Conservation (phyloP, 2,329 filamentous ascomycete species). For the Penicillium fuscoglaucum region DNA sequence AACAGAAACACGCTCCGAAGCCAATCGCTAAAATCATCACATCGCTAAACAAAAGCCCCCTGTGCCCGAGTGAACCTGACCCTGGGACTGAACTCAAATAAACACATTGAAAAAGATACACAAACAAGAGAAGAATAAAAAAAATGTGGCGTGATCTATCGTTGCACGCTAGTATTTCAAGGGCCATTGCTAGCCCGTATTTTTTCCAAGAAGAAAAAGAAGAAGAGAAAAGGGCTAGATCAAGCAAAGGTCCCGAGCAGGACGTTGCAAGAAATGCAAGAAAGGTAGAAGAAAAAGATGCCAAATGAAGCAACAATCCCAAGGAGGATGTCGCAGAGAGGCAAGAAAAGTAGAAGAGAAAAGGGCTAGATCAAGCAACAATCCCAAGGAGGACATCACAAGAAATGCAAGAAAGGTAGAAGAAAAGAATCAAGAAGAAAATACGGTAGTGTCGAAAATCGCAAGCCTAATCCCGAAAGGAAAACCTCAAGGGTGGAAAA, state of each 20-base stretch:
- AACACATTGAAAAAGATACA: conserved; percentile 7
- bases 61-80: conserved; percentile 4
- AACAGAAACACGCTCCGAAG: conserved; percentile 17
- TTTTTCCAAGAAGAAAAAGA: conserved; percentile 5
- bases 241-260: not conserved
- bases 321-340: not conserved
- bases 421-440: not conserved
- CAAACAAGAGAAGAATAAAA: conserved; percentile 6
- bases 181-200: conserved; percentile 16
- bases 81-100: conserved; percentile 2
- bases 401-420: conserved; percentile 6
- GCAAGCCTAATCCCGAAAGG: not conserved
- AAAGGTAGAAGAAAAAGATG: not conserved
- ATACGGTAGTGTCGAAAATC: conserved; percentile 1
- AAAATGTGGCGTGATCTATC: conserved; percentile 19
- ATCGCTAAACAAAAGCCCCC: conserved; percentile 6
- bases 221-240: no score
- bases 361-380: not conserved
- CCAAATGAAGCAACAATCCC: not conserved
- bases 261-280: not conserved
- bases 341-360: conserved; percentile 3
- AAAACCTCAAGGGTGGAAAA: conserved; percentile 15
- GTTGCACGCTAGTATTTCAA: conserved; percentile 18
- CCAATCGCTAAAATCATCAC: conserved; percentile 18
- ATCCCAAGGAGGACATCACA: not conserved